phyloP scores from a whole-genome alignment of 2,329 filamentous ascomycete species.

The Sclerotinia subarctica region DNA sequence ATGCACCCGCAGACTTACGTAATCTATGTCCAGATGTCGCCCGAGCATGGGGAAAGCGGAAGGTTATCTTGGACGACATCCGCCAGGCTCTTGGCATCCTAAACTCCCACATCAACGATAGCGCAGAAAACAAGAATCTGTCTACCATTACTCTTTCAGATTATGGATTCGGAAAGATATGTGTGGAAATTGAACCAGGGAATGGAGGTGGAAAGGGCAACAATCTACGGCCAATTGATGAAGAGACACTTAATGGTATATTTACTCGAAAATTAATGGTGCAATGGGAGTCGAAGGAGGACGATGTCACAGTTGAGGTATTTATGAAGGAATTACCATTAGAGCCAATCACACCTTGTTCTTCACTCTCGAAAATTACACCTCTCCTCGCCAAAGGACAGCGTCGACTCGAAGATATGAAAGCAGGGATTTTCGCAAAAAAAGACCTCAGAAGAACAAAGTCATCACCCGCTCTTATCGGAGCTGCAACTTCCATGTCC shows the following conservation, averaged over 20 bases:
- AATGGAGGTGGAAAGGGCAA: constrained; percentile 24
- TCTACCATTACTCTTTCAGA: constrained; percentile 45
- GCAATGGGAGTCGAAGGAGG: constrained; percentile 42
- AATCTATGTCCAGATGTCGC: constrained; percentile 61
- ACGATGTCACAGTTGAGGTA: constrained; percentile 19
- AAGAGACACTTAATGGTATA: constrained; percentile 50
- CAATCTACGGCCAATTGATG: constrained; percentile 45
- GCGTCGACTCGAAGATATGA: constrained; percentile 65
- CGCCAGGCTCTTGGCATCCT: constrained; percentile 65
- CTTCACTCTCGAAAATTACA: constrained; percentile 51
- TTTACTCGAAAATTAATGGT: constrained; percentile 53
- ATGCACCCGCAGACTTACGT: constrained; percentile 61
- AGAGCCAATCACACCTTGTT: constrained; percentile 50
- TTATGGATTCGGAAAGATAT: constrained; percentile 55
- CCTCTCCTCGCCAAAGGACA: constrained; percentile 64
- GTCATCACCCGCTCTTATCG: constrained; percentile 20
- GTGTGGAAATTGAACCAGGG: constrained; percentile 50
- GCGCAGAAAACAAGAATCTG: constrained; percentile 41
- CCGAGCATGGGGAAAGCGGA: constrained; percentile 69
- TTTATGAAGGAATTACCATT: constrained; percentile 59
- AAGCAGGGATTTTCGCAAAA: constrained; percentile 55
- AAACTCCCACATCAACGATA: constrained; percentile 32
- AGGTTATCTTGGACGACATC: constrained; percentile 63
- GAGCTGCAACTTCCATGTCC: not conserved
- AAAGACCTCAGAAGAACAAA: constrained; percentile 46